Percentiles rank a stretch among this genome's conserved stretches.
These are phyloP conservation scores for Tothia fuscella DNA, from an alignment of 2,329 filamentous ascomycete genomes.

Conservation along the genomic window DNA sequence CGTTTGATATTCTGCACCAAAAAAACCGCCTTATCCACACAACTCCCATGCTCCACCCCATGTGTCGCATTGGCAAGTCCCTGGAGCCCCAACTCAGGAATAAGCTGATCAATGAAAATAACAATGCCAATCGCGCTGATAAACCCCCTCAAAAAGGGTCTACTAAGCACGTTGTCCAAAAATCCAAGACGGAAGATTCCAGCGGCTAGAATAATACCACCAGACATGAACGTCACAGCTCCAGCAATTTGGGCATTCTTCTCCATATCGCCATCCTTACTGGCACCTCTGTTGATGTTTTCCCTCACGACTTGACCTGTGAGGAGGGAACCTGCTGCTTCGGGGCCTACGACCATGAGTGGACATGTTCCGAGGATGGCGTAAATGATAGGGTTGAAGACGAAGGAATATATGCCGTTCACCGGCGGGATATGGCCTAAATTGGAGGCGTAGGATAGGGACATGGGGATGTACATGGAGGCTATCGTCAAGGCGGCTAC, in stretches of 20 bases:
- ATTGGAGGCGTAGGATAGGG: conserved; percentile 82
- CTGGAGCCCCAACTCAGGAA: conserved; percentile 75
- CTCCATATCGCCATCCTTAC: conserved; percentile 52
- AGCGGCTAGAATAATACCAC: conserved; percentile 76
- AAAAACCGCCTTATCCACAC: conserved; percentile 74
- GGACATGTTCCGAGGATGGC: conserved; percentile 84
- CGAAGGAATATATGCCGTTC: conserved; percentile 87
- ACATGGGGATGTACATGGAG: conserved; percentile 98
- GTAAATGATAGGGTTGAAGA: conserved; percentile 85
- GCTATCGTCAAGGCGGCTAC: conserved; percentile 87
- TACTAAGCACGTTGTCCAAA: conserved; percentile 83
- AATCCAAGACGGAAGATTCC: conserved; percentile 81
- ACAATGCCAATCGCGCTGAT: conserved; percentile 96
- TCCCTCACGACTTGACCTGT: conserved; percentile 76
- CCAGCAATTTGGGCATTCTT: conserved; percentile 77
- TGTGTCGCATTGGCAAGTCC: conserved; percentile 48
- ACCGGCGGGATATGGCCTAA: conserved; percentile 87
- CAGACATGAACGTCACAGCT: conserved; percentile 76
- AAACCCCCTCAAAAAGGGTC: conserved; percentile 86
- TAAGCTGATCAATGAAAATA: conserved; percentile 87
- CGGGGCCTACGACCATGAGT: conserved; percentile 86
- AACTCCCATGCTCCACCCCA: conserved; percentile 71
- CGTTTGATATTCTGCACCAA: conserved; percentile 54
- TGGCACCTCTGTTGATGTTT: conserved; percentile 57
- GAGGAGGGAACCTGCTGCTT: conserved; percentile 84